Evolutionary conservation across 345 rosid genomes (phyloP).

Genomic region (Clausena lansium): DNA sequence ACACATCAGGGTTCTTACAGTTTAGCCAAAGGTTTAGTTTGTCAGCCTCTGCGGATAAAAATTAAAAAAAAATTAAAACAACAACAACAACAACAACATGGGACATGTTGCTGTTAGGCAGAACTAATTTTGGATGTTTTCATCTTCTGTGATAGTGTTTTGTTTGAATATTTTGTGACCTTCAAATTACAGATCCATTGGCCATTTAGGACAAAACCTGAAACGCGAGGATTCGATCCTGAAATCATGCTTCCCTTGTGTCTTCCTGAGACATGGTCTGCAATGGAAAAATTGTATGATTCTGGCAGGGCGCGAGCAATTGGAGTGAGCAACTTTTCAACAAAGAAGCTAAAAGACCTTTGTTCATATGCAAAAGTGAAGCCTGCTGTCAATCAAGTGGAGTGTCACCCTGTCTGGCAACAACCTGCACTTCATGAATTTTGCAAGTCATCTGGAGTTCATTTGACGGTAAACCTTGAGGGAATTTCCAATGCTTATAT

Average conservation of each 20-base stretch:
- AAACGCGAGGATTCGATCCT: conserved; percentile 39
- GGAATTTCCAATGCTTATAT: background rate
- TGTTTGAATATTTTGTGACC: background rate
- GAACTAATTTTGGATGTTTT: background rate
- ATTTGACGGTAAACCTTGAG: conserved; percentile 35
- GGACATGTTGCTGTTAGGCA: background rate
- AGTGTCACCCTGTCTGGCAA: conserved; percentile 66
- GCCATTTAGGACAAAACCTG: conserved; percentile 55
- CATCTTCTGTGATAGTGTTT: background rate
- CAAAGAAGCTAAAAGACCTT: conserved; percentile 51
- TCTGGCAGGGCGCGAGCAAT: conserved; percentile 55
- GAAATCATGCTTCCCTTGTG: conserved; percentile 46
- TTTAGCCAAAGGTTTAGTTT: background rate
- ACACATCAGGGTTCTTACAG: background rate
- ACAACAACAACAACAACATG: too few relatives aligned
- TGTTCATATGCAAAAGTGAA: conserved; percentile 37
- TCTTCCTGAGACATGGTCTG: conserved; percentile 54
- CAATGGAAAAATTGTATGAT: conserved; percentile 50
- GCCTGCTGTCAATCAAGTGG: conserved; percentile 66
- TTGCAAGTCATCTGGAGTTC: conserved; percentile 54
- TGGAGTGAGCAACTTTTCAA: conserved; percentile 64
- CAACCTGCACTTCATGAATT: conserved; percentile 49
- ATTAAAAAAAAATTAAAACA: too few relatives aligned
- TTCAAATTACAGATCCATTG: conserved; percentile 44
- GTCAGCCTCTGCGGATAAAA: too few relatives aligned